Percentiles rank a stretch among this genome's conserved stretches.
Evolutionary conservation across 345 rosid genomes (phyloP).

Genomic region (Excoecaria cochinchinensis): DNA sequence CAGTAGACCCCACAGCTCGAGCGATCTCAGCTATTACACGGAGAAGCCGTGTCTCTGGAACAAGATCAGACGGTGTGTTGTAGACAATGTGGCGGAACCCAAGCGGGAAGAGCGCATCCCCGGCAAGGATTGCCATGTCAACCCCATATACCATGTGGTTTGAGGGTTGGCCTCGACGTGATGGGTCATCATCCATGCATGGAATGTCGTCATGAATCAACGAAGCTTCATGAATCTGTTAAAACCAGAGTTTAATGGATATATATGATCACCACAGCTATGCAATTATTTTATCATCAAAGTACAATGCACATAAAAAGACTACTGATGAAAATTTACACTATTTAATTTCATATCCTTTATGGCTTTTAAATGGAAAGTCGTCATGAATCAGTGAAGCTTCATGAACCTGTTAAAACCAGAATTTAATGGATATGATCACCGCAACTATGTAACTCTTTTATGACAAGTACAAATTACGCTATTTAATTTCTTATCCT

Average conservation of each 20-base stretch:
- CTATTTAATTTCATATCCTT: background rate
- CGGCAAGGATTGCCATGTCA: conserved; percentile 91
- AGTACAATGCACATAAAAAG: background rate
- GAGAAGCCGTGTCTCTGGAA: conserved; percentile 60
- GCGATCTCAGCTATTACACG: conserved; percentile 86
- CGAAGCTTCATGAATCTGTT: conserved; percentile 84
- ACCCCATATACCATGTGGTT: conserved; percentile 73
- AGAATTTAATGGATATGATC: background rate
- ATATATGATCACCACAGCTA: background rate
- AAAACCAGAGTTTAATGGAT: background rate
- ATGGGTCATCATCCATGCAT: conserved; percentile 85
- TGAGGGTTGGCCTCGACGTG: conserved; percentile 85
- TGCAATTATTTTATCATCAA: background rate
- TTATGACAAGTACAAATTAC: background rate
- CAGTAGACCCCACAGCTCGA: conserved; percentile 85
- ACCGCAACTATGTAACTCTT: background rate
- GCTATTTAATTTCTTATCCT: background rate
- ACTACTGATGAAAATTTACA: background rate
- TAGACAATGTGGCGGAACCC: conserved; percentile 86
- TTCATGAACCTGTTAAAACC: no score
- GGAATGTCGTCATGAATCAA: conserved; percentile 95
- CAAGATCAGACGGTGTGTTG: conserved; percentile 64
- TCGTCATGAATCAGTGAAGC: no score
- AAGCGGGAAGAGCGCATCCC: conserved; percentile 96
- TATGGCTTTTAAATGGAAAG: no score